Conservation (phyloP, 805 yeast species). For the Sporopachydermia quercuum region DNA sequence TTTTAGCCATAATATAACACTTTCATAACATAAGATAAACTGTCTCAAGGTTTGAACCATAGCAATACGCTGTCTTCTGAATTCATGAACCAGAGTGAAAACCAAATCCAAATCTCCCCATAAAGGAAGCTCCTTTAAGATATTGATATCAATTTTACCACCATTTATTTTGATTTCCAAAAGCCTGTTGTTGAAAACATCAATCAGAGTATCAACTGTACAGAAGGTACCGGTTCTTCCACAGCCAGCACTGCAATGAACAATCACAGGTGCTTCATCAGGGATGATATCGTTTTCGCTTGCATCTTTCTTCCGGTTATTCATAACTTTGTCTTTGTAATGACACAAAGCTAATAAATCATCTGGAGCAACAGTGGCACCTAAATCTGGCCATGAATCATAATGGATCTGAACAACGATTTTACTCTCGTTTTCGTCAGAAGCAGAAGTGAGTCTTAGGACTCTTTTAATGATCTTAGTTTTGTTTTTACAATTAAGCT, state of each 20-base stretch:
- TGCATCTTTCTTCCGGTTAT: no score
- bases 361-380: slow-evolving; percentile 40
- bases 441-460: slow-evolving; percentile 25
- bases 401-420: slow-evolving; percentile 62
- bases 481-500: slow-evolving; percentile 7
- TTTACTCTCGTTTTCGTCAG: slow-evolving; percentile 17
- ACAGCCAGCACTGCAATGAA: slow-evolving; percentile 95
- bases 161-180: slow-evolving; percentile 15
- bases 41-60: slow-evolving; percentile 80
- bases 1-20: slow-evolving; percentile 17
- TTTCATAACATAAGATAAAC: slow-evolving; percentile 59
- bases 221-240: slow-evolving; percentile 90
- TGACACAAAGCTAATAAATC: slow-evolving; percentile 47
- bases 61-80: slow-evolving; percentile 61
- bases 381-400: slow-evolving; percentile 77
- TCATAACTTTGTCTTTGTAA: slow-evolving; percentile 28
- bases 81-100: slow-evolving; percentile 44
- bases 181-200: no score
- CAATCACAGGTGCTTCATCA: slow-evolving; percentile 35
- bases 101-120: slow-evolving; percentile 33
- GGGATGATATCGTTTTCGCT: slow-evolving; percentile 6
- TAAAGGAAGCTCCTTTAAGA: background rate
- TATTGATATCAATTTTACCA: slow-evolving; percentile 3
- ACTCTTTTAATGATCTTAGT: slow-evolving; percentile 23
- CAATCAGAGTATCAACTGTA: slow-evolving; percentile 24